Evolutionary conservation across 495 filamentous ascomycete genomes (phyloP), one percentile per base, ranked within the genome.

Genomic region (Penicillium ochrochloron): DNA sequence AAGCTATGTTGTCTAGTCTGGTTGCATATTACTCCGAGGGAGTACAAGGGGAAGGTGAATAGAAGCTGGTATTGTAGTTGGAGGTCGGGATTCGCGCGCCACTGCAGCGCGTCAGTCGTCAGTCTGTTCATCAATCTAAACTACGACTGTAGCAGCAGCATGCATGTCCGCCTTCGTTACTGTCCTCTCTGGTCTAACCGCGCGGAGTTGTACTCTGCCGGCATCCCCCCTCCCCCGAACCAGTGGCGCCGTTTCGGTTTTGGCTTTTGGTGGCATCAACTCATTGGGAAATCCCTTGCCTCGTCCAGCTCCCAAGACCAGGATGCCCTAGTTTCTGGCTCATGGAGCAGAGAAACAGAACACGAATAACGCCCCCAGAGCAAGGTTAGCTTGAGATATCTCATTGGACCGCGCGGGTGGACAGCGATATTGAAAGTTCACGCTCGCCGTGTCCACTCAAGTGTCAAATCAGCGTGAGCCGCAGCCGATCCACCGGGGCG

Each of bases 391-490:
- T 44, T 46, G 9, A 19, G 41, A 42, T 44, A 39, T 62, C 54
- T 39, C 19, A 66, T 66, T 66, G 64, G 64, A 52, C 53, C 23
- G 41, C 39, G 39, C 12, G 7, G 55, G 25, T 60, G 61, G 57
- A 61, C n/a, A 56, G 25, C 15, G 25, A 52, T 29, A 23, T 44
- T 44, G 35, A 68, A 57, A 68, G 62, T 62, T 63, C 54, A 57
- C 56, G 51, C 55, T 42, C 62, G 39, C 41, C 37, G 60, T 61
- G 53, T 57, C 66, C 60, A 60, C 62, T 37, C 34, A 60, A 9
- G 55, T 65, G 66, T 65, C 66, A 69, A 65, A 69, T 69, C 67
- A 66, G 64, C 59, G 48, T 33, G 64, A 64, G 61, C 59, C 61
- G 64, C 64, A 58, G 61, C 21, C 41, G 67, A 59, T 70, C 67